A percentile compares a stretch with the other conserved stretches of the same genome.
These are phyloP conservation scores for Fonsecaea multimorphosa DNA, from an alignment of 2,329 filamentous ascomycete genomes.

Conservation along the genomic window DNA sequence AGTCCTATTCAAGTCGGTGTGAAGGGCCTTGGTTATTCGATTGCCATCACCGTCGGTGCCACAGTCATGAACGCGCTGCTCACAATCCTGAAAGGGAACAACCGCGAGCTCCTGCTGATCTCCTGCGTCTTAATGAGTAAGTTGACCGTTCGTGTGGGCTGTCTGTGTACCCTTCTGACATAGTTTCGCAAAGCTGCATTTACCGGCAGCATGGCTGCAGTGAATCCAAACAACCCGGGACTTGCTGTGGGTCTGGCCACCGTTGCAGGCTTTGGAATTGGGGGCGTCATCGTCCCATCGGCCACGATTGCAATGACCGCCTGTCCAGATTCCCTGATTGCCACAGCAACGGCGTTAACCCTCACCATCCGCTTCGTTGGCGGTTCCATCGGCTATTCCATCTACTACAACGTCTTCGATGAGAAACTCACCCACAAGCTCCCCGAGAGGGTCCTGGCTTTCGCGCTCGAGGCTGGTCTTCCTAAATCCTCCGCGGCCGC, in stretches of 20 bases:
- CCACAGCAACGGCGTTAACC: conserved; percentile 70
- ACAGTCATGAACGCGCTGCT: conserved; percentile 64
- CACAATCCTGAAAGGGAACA: conserved; percentile 62
- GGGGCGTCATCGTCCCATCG: conserved; percentile 70
- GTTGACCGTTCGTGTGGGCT: conserved; percentile 56
- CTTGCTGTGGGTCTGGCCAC: conserved; percentile 65
- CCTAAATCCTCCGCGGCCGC: conserved; percentile 3
- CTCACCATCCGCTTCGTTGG: conserved; percentile 72
- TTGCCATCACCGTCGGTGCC: conserved; percentile 67
- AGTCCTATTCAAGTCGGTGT: conserved; percentile 69
- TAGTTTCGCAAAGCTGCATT: conserved; percentile 50
- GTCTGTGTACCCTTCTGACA: conserved; percentile 43
- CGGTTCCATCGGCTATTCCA: conserved; percentile 67
- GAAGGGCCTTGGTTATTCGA: conserved; percentile 67
- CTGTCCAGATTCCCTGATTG: conserved; percentile 71
- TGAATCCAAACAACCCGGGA: conserved; percentile 36
- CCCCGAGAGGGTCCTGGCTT: conserved; percentile 19
- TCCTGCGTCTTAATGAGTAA: conserved; percentile 68
- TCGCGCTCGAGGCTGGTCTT: conserved; percentile 25
- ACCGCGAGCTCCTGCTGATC: conserved; percentile 64
- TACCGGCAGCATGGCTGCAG: conserved; percentile 22
- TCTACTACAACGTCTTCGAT: conserved; percentile 60
- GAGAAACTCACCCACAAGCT: conserved; percentile 51
- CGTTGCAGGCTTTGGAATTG: conserved; percentile 68
- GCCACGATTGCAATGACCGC: conserved; percentile 72